Percentiles rank a stretch among this genome's conserved stretches.
Evolutionary conservation across 805 yeast species (phyloP).

Genomic region (Vanderwaltozyma verrucispora): DNA sequence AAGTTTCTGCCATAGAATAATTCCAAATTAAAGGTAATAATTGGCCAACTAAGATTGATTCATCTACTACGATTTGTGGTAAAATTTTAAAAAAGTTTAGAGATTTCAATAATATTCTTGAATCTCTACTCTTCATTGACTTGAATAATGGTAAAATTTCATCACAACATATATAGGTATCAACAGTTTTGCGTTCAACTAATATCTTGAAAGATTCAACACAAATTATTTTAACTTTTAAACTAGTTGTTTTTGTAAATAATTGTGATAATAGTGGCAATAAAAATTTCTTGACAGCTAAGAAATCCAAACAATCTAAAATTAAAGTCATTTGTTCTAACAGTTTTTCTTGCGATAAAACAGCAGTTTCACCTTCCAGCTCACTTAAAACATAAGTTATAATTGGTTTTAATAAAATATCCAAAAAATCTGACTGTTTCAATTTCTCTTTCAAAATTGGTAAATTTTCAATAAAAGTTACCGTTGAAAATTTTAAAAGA

Average conservation of each 20-base stretch:
- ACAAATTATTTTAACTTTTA: slow-evolving; percentile 65
- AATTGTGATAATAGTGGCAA: slow-evolving; percentile 62
- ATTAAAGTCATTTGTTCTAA: slow-evolving; percentile 35
- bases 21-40: slow-evolving; percentile 45
- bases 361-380: slow-evolving; percentile 13
- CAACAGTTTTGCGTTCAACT: slow-evolving; percentile 51
- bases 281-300: slow-evolving; percentile 62
- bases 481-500: slow-evolving; percentile 17
- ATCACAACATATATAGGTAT: slow-evolving; percentile 61
- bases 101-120: slow-evolving; percentile 45
- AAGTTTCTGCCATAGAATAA: slow-evolving; percentile 36
- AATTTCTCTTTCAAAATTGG: slow-evolving; percentile 38
- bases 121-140: slow-evolving; percentile 67
- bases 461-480: slow-evolving; percentile 39
- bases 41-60: slow-evolving; percentile 38
- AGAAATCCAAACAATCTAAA: slow-evolving; percentile 46
- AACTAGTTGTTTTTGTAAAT: slow-evolving; percentile 75
- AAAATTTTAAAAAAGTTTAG: slow-evolving; percentile 33
- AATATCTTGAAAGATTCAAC: slow-evolving; percentile 49
- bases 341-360: slow-evolving; percentile 41
- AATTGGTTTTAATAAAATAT: slow-evolving; percentile 21
- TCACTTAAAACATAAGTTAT: slow-evolving; percentile 19
- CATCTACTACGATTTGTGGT: slow-evolving; percentile 36
- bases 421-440: slow-evolving; percentile 41
- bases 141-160: slow-evolving; percentile 71